phyloP scores from a whole-genome alignment of 2,329 filamentous ascomycete genomes.

The Pseudogymnoascus sp. region DNA sequence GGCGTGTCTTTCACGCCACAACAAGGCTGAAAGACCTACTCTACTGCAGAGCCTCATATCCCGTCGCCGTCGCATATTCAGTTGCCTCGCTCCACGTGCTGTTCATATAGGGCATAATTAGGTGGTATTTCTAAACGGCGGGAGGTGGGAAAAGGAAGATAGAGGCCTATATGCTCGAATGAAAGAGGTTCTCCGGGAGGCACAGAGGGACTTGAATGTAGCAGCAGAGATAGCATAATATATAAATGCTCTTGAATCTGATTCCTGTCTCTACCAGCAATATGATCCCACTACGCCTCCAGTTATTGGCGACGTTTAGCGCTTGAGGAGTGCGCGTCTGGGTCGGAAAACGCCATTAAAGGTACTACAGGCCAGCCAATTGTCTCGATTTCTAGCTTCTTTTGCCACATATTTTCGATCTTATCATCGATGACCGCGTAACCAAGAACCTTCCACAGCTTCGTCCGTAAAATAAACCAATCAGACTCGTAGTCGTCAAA shows the following conservation, averaged over 20 bases:
- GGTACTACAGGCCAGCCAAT: not conserved
- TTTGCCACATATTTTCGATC: not conserved
- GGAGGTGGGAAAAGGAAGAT: constrained; percentile 21
- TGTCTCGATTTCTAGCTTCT: not conserved
- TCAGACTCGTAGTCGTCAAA: not conserved
- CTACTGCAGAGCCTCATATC: no score
- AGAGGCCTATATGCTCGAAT: constrained; percentile 16
- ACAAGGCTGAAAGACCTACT: no score
- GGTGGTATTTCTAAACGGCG: constrained; percentile 29
- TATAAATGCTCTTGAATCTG: not conserved
- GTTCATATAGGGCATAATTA: no score
- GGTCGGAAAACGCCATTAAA: no score
- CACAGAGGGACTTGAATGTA: not conserved
- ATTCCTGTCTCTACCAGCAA: not conserved
- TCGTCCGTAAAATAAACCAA: not conserved
- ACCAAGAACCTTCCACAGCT: not conserved
- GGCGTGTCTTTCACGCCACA: no score
- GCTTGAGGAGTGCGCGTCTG: no score
- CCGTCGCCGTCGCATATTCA: no score
- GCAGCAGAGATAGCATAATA: not conserved
- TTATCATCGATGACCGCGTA: not conserved
- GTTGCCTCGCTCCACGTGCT: no score
- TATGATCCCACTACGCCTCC: not conserved
- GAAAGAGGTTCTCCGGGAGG: not conserved
- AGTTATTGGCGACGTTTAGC: no score